A percentile compares a stretch with the other conserved stretches of the same genome.
These are phyloP conservation scores for Jackrogersella minutella DNA, from an alignment of 495 filamentous ascomycete genomes.

Conservation along the genomic window DNA sequence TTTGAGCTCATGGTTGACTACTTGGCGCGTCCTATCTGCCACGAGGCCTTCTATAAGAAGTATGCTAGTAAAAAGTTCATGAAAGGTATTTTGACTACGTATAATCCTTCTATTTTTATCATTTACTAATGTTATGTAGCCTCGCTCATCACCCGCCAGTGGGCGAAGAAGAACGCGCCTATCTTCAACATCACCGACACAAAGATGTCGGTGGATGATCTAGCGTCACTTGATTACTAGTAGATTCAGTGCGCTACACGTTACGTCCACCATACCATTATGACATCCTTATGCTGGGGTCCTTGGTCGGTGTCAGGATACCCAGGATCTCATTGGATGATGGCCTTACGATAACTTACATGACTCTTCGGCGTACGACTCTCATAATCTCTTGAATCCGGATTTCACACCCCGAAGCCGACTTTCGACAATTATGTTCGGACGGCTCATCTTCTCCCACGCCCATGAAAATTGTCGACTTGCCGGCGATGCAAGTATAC, in stretches of 20 bases:
- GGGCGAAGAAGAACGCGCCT: constrained; percentile 80
- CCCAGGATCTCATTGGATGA: constrained; percentile 43
- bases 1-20: constrained; percentile 96
- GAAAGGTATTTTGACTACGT: constrained; percentile 71
- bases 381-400: constrained; percentile 25
- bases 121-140: constrained; percentile 59
- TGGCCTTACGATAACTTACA: constrained; percentile 41
- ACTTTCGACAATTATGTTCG: constrained; percentile 13
- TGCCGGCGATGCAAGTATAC: constrained; percentile 23
- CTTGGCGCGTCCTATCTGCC: constrained; percentile 82
- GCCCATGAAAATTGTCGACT: constrained; percentile 16
- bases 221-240: constrained; percentile 39
- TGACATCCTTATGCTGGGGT: constrained; percentile 36
- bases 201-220: constrained; percentile 52
- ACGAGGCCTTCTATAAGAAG: constrained; percentile 99
- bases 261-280: constrained; percentile 17
- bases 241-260: background rate
- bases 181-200: constrained; percentile 54
- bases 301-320: constrained; percentile 39
- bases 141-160: constrained; percentile 88
- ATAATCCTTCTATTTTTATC: background rate
- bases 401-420: background rate
- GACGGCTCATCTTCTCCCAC: constrained; percentile 9
- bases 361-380: constrained; percentile 37
- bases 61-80: constrained; percentile 99